These are phyloP conservation scores for Talaromyces rugulosus DNA, from an alignment of 2,329 filamentous ascomycete genomes.

Conservation along the genomic window DNA sequence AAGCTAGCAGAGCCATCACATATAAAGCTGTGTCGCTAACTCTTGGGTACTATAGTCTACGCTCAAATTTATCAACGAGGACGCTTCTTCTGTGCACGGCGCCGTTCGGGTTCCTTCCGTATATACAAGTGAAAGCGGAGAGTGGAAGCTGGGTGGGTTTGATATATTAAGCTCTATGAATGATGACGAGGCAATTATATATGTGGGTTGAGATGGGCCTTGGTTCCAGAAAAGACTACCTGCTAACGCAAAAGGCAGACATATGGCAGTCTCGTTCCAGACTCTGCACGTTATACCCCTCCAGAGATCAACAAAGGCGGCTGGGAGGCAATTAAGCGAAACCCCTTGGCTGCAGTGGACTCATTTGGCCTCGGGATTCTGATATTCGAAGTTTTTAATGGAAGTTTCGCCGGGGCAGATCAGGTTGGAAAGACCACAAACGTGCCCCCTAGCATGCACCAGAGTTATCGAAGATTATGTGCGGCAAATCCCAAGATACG, in stretches of 20 bases:
- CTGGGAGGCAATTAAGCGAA: constrained; percentile 87
- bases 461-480: constrained; percentile 83
- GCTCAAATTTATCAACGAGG: constrained; percentile 91
- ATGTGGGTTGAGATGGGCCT: constrained; percentile 47
- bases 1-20: constrained; percentile 21
- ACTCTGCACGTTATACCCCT: constrained; percentile 76
- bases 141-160: constrained; percentile 95
- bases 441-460: constrained; percentile 82
- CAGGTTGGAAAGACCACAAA: constrained; percentile 81
- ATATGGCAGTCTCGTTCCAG: constrained; percentile 81
- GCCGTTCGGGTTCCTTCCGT: constrained; percentile 79
- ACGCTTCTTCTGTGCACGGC: constrained; percentile 87
- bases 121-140: constrained; percentile 91
- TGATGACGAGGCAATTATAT: constrained; percentile 90
- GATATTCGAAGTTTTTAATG: constrained; percentile 89
- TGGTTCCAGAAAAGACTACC: constrained; percentile 3
- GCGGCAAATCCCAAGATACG: constrained; percentile 87
- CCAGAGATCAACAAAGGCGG: constrained; percentile 81
- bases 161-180: constrained; percentile 93
- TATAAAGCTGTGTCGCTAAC: not conserved
- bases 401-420: constrained; percentile 69
- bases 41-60: constrained; percentile 61
- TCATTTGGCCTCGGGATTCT: constrained; percentile 81
- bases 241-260: constrained; percentile 49
- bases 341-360: constrained; percentile 76